Evolutionary conservation across 768 basidiomycete genomes (phyloP).

Genomic region (Auriculariales sp.): DNA sequence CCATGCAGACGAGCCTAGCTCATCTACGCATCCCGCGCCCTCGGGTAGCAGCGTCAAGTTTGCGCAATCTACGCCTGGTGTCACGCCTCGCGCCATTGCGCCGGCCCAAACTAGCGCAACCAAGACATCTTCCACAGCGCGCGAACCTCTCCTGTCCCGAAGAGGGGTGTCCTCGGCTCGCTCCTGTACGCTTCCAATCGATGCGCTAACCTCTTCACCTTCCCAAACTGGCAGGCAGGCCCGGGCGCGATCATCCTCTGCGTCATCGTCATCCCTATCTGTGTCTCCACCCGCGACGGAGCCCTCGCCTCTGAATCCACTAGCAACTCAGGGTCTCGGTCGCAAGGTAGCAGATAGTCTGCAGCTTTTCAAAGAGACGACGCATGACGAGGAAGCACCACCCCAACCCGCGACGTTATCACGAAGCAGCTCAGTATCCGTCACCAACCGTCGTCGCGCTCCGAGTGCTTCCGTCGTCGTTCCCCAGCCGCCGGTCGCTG

Average conservation of each 20-base stretch:
- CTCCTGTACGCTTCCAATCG: too few relatives aligned
- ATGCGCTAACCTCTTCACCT: too few relatives aligned
- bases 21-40: too few relatives aligned
- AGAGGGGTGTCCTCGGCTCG: too few relatives aligned
- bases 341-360: constrained; percentile 75
- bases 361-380: constrained; percentile 69
- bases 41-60: too few relatives aligned
- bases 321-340: constrained; percentile 33
- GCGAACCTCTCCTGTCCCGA: too few relatives aligned
- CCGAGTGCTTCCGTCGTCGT: constrained; percentile 17
- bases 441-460: constrained; percentile 2
- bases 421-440: constrained; percentile 11
- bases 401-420: constrained; percentile 16
- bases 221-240: too few relatives aligned
- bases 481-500: constrained; percentile 18
- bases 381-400: neutral
- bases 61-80: too few relatives aligned
- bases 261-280: constrained; percentile 6
- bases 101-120: too few relatives aligned
- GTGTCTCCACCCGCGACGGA: constrained; percentile 2
- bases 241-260: neutral
- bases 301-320: constrained; percentile 1
- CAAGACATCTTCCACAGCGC: too few relatives aligned
- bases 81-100: too few relatives aligned
- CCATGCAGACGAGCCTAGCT: too few relatives aligned